Base-by-base conservation (phyloP, 2,329 filamentous ascomycete species). In the Alternaria triticina region DNA sequence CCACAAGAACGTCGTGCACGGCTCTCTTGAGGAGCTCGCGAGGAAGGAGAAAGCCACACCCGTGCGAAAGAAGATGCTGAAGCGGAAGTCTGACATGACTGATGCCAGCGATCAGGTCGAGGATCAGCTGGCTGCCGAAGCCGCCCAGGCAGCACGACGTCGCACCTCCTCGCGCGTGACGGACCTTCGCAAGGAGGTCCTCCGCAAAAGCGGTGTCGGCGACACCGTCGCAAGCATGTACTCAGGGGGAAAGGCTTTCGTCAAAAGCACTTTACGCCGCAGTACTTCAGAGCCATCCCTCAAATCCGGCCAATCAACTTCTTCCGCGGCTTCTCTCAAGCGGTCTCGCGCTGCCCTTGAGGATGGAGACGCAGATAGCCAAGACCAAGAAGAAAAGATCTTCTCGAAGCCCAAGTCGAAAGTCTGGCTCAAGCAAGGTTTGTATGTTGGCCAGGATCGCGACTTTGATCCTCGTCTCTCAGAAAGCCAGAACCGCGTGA, bases 391-490 rank as follows among this genome's bases (percentile, higher is more conserved):
- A 54, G 61, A 72, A 52, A 68, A 73, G 56, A 67, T 66, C 15
- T 72, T 65, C 23, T 17, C 73, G 25, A 74, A 76, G 57, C 74
- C 74, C 3, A 82, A 86, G 59, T 85, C 83, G 55, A 97, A 97
- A 83, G 89, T 89, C 69, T 98, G 92, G 87, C 84, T 96, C 57
- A 84, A 86, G 56, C 92, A 94, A 77, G 96, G 95, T 10, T 84
- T 98, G 13, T 98, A 96, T 74, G 90, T 93, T 1, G 96, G 96
- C 27, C 95, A 97, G 78, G 85, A 79, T 61, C 75, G 77, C n/a
- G 74, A 75, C 20, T 79, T 80, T 55, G 73, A 80, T 50, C 68
- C 78, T 54, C 81, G 83, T 54, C 77, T 84, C 12, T 83, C 83
- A 52, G 85, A 86, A 69, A 83, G 81, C 55, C 75, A 78, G 47